A percentile compares a stretch with the other conserved stretches of the same genome.
Evolutionary conservation across 1,284 basidiomycete species (phyloP).

Genomic region (Neonothopanus nambi): DNA sequence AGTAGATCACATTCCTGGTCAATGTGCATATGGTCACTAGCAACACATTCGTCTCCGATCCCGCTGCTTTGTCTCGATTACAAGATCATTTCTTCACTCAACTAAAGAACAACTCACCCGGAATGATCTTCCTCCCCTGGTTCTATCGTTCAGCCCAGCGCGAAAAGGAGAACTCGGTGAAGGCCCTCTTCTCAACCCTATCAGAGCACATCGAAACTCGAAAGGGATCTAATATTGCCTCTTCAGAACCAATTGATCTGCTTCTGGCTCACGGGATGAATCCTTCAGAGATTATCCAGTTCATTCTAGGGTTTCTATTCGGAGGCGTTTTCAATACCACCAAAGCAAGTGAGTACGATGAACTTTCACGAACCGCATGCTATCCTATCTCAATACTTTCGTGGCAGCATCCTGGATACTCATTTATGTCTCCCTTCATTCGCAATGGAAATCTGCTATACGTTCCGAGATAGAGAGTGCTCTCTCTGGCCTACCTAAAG

Average conservation of each 20-base stretch:
- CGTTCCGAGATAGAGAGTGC: slow-evolving; percentile 13
- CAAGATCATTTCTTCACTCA: slow-evolving; percentile 30
- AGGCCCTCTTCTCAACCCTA: slow-evolving; percentile 29
- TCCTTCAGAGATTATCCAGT: slow-evolving; percentile 31
- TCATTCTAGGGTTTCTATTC: slow-evolving; percentile 31
- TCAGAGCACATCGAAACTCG: slow-evolving; percentile 29
- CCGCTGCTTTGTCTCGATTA: slow-evolving; percentile 25
- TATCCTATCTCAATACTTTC: background rate
- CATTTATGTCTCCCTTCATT: slow-evolving; percentile 16
- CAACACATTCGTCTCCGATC: slow-evolving; percentile 34
- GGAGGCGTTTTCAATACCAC: slow-evolving; percentile 38
- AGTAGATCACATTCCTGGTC: slow-evolving; percentile 43
- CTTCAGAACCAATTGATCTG: slow-evolving; percentile 34
- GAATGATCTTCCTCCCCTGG: slow-evolving; percentile 37
- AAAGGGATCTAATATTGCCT: slow-evolving; percentile 24
- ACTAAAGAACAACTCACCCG: slow-evolving; percentile 35
- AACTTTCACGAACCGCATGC: background rate
- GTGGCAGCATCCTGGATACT: slow-evolving; percentile 14
- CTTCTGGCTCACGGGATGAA: slow-evolving; percentile 32
- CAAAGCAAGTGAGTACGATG: slow-evolving; percentile 28
- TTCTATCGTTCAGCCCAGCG: slow-evolving; percentile 33
- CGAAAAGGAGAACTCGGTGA: slow-evolving; percentile 29
- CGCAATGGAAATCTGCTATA: slow-evolving; percentile 18
- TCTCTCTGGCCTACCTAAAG: slow-evolving; percentile 13
- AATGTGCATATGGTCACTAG: slow-evolving; percentile 38